Evolutionary conservation across 2,329 filamentous ascomycete species (phyloP).

Genomic region (Botryotinia convoluta): DNA sequence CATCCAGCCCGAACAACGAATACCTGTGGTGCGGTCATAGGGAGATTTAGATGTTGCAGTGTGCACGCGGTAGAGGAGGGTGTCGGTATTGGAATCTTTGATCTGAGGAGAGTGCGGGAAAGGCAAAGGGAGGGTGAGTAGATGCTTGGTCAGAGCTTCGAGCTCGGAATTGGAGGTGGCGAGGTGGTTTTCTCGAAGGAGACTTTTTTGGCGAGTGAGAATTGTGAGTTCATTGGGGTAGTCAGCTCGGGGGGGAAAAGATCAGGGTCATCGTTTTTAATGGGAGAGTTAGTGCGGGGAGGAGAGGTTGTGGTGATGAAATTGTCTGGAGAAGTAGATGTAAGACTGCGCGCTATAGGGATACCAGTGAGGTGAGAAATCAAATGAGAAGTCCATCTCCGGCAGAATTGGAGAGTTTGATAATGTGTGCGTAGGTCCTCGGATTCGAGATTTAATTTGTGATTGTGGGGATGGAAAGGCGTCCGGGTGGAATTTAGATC

Average conservation of each 20-base stretch:
- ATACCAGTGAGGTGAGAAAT: background rate
- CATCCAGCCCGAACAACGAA: background rate
- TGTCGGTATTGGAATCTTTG: background rate
- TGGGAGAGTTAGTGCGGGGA: background rate
- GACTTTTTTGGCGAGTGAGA: background rate
- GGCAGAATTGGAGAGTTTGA: background rate
- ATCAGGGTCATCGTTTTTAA: no score
- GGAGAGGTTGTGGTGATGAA: no score
- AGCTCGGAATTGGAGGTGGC: background rate
- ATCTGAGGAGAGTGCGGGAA: rapidly evolving
- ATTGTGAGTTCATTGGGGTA: background rate
- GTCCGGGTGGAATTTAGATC: background rate
- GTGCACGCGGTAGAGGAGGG: background rate
- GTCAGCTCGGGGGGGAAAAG: background rate
- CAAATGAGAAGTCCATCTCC: constrained; percentile 8
- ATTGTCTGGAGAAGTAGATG: background rate
- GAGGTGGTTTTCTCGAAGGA: background rate
- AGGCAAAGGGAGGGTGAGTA: background rate
- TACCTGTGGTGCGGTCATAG: background rate
- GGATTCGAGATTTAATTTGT: no score
- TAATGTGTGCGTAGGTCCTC: background rate
- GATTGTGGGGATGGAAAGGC: background rate
- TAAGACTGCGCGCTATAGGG: background rate
- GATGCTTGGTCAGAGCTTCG: background rate
- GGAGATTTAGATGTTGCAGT: no score